Evolutionary conservation across 2,329 filamentous ascomycete genomes (phyloP).

Genomic region (Hymenoscyphus fraxineus): DNA sequence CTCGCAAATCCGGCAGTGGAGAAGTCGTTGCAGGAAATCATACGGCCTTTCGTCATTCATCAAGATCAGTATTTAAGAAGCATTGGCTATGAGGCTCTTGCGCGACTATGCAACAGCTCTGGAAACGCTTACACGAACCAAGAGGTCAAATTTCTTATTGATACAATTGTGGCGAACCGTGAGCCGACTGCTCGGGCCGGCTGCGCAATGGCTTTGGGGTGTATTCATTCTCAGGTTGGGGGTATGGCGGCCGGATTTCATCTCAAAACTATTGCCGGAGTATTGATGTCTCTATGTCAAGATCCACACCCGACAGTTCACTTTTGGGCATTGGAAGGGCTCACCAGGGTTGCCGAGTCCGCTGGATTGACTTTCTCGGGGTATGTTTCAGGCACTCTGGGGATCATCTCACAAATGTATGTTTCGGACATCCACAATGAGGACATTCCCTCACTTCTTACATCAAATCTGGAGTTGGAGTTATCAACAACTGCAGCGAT

Average conservation of each 20-base stretch:
- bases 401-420: conserved; percentile 92
- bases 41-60: conserved; percentile 70
- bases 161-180: conserved; percentile 89
- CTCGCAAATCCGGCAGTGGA: conserved; percentile 73
- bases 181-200: conserved; percentile 91
- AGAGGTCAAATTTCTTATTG: conserved; percentile 87
- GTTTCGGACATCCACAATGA: conserved; percentile 86
- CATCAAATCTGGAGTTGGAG: conserved; percentile 87
- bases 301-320: conserved; percentile 94
- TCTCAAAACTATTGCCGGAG: conserved; percentile 93
- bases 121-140: conserved; percentile 85
- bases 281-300: conserved; percentile 95
- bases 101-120: conserved; percentile 70
- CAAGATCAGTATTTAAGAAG: conserved; percentile 81
- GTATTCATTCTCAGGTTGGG: conserved; percentile 91
- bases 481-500: conserved; percentile 78
- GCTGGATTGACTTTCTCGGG: conserved; percentile 88
- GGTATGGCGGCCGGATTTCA: conserved; percentile 97
- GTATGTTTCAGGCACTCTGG: conserved; percentile 85
- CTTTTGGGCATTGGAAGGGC: conserved; percentile 89
- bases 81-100: conserved; percentile 80
- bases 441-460: conserved; percentile 73
- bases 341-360: conserved; percentile 83
- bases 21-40: conserved; percentile 75
- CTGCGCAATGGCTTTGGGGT: conserved; percentile 88